These are phyloP conservation scores for Mycena vulgaris DNA, from an alignment of 768 basidiomycete genomes.

Conservation along the genomic window DNA sequence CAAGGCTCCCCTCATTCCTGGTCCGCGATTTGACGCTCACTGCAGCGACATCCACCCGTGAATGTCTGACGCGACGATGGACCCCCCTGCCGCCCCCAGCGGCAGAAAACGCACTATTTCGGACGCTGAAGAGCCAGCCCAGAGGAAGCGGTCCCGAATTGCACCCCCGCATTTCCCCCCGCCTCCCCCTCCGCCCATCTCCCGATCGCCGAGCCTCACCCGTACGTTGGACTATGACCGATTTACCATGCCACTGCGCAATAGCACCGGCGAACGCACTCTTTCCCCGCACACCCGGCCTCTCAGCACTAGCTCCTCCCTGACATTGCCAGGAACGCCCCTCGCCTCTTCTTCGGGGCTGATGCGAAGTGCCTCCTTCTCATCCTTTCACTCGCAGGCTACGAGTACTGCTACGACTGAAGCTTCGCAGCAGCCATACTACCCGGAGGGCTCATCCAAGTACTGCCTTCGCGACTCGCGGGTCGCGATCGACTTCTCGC, in stretches of 20 bases:
- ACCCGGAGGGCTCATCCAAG: slow-evolving; percentile 54
- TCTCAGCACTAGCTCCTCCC: slow-evolving; percentile 21
- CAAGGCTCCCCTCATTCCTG: not conserved
- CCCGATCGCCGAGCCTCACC: slow-evolving; percentile 3
- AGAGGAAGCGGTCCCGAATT: slow-evolving; percentile 49
- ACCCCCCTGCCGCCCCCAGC: slow-evolving; percentile 35
- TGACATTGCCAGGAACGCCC: slow-evolving; percentile 9
- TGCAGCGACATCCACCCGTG: slow-evolving; percentile 9
- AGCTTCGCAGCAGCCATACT: slow-evolving; percentile 45
- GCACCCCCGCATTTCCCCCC: slow-evolving; percentile 50
- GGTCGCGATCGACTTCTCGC: slow-evolving; percentile 51
- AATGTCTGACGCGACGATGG: slow-evolving; percentile 33
- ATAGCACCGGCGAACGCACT: slow-evolving; percentile 3
- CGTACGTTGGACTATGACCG: slow-evolving; percentile 40
- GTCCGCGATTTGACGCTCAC: slow-evolving; percentile 4
- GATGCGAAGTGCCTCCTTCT: slow-evolving; percentile 46
- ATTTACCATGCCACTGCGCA: slow-evolving; percentile 26
- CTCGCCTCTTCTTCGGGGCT: slow-evolving; percentile 30
- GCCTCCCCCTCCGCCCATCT: slow-evolving; percentile 29
- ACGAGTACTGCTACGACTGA: slow-evolving; percentile 22
- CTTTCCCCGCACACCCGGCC: slow-evolving; percentile 35
- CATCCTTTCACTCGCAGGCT: slow-evolving; percentile 39
- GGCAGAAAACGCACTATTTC: slow-evolving; percentile 53
- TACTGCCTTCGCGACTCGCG: slow-evolving; percentile 52
- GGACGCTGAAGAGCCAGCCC: slow-evolving; percentile 45